Evolutionary conservation across 2,329 filamentous ascomycete species (phyloP).

Genomic region (Immersiporthe knoxdaviesiana): DNA sequence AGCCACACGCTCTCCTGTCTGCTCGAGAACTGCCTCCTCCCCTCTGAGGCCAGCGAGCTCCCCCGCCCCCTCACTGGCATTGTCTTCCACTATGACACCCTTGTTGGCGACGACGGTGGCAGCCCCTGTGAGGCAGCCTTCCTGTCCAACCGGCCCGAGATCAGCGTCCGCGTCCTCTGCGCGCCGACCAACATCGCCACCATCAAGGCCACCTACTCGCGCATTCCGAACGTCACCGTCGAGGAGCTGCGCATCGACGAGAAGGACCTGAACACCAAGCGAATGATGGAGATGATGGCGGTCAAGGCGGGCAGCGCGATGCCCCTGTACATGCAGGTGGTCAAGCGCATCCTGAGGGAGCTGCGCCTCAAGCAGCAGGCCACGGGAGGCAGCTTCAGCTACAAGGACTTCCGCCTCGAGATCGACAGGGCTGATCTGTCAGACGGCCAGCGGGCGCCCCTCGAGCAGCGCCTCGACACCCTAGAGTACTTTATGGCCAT

Average conservation of each 20-base stretch:
- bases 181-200: constrained; percentile 54
- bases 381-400: constrained; percentile 48
- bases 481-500: constrained; percentile 66
- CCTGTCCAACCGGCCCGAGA: constrained; percentile 47
- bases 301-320: constrained; percentile 44
- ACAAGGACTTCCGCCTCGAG: constrained; percentile 48
- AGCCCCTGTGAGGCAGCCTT: constrained; percentile 64
- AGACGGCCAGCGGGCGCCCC: constrained; percentile 53
- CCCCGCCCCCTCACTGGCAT: constrained; percentile 60
- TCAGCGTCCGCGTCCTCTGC: constrained; percentile 58
- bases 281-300: constrained; percentile 65
- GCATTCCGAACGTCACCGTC: constrained; percentile 49
- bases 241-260: constrained; percentile 56
- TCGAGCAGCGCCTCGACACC: constrained; percentile 63
- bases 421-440: constrained; percentile 46
- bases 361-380: constrained; percentile 53
- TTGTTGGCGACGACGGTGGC: constrained; percentile 51
- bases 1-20: constrained; percentile 62
- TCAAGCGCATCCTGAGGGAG: constrained; percentile 59
- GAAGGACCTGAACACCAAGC: constrained; percentile 56
- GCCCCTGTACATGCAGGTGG: constrained; percentile 62
- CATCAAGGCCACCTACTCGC: constrained; percentile 46
- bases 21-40: constrained; percentile 60
- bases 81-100: constrained; percentile 68
- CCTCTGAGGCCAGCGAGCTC: constrained; percentile 48